Conservation (phyloP, 371 early-diverging fungal genomes). For the Smittium mucronatum region DNA sequence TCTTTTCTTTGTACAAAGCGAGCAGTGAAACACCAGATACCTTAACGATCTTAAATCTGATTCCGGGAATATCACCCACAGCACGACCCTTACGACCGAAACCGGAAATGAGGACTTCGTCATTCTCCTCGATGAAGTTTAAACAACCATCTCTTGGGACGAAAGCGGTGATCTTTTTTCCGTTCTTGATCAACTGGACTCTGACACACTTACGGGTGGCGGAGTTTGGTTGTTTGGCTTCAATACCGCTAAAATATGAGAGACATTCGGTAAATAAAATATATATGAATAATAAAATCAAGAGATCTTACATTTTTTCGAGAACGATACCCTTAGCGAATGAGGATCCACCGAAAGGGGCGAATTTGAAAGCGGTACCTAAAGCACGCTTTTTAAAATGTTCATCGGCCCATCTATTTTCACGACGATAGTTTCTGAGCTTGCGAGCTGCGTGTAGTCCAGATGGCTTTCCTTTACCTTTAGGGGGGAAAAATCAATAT, state of each 20-base stretch:
- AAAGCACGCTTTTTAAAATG: slow-evolving; percentile 96
- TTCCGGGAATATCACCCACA: slow-evolving; percentile 99
- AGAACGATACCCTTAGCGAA: slow-evolving; percentile 99
- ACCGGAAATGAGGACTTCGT: slow-evolving; percentile 92
- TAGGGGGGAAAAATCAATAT: not conserved
- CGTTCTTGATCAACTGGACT: slow-evolving; percentile 99
- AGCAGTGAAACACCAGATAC: slow-evolving; percentile 98
- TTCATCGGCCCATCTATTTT: slow-evolving; percentile 98
- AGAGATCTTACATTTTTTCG: slow-evolving; percentile 87
- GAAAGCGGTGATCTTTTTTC: slow-evolving; percentile 99
- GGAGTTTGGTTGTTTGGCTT: slow-evolving; percentile 99
- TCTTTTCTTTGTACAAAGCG: slow-evolving; percentile 99
- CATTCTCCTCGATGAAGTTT: slow-evolving; percentile 96
- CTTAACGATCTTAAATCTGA: slow-evolving; percentile 99
- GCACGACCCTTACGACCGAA: slow-evolving; percentile 90
- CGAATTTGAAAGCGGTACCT: slow-evolving; percentile 94
- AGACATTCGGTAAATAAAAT: not conserved
- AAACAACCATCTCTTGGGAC: slow-evolving; percentile 99
- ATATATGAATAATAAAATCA: not conserved
- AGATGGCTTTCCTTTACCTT: slow-evolving; percentile 88
- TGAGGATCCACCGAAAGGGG: slow-evolving; percentile 97
- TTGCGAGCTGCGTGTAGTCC: slow-evolving; percentile 98
- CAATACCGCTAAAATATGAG: slow-evolving; percentile 76
- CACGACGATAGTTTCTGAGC: slow-evolving; percentile 92
- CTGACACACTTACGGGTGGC: slow-evolving; percentile 99